Conservation (phyloP, 208 protist genomes). For the Angomonas ambiguus region DNA sequence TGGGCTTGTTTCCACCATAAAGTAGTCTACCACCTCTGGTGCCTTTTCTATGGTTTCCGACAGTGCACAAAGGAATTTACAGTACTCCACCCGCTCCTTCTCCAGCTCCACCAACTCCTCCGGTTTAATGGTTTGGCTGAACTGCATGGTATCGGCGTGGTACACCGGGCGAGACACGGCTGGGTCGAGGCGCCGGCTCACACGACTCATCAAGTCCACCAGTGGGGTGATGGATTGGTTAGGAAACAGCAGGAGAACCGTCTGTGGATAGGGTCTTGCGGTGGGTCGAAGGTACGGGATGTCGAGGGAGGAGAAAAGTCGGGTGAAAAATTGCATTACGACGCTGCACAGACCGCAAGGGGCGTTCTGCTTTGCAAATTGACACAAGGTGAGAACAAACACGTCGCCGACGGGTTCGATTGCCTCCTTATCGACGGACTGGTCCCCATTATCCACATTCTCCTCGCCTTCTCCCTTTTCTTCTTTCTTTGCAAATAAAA, state of each 20-base stretch:
- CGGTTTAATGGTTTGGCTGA: not conserved
- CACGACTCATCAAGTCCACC: constrained; percentile 55
- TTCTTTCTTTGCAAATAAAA: constrained; percentile 28
- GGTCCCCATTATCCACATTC: not conserved
- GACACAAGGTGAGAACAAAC: constrained; percentile 65
- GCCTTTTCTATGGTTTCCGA: constrained; percentile 58
- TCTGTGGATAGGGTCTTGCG: constrained; percentile 29
- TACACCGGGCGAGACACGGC: not conserved
- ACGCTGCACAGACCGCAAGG: constrained; percentile 42
- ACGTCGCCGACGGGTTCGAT: constrained; percentile 37
- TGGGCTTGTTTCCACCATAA: constrained; percentile 2
- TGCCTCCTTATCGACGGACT: not conserved
- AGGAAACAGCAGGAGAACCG: constrained; percentile 57
- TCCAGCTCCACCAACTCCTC: not conserved
- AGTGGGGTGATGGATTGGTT: constrained; percentile 44
- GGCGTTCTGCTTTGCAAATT: constrained; percentile 70
- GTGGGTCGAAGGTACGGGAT: constrained; percentile 26
- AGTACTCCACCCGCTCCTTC: constrained; percentile 33
- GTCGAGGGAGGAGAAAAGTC: constrained; percentile 50
- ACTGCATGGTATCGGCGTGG: not conserved
- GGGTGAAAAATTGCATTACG: constrained; percentile 53
- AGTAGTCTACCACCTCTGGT: constrained; percentile 60
- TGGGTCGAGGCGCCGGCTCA: constrained; percentile 36
- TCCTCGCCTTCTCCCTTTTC: constrained; percentile 8
- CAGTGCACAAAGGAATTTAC: constrained; percentile 49